Conservation (phyloP, 768 basidiomycete genomes). For the Russula olivacea region DNA sequence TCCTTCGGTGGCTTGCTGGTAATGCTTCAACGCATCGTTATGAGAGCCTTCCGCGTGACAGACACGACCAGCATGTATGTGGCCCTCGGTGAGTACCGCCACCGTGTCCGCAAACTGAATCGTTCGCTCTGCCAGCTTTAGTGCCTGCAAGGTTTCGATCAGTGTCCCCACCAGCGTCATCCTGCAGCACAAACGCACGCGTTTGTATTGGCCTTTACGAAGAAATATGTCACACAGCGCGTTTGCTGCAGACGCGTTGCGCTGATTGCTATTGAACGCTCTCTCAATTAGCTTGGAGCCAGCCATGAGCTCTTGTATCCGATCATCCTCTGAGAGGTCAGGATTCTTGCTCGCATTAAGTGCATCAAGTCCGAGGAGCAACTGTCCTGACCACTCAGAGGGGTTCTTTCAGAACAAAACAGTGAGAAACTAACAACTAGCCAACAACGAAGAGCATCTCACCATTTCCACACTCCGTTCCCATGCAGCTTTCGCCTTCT, state of each 20-base stretch:
- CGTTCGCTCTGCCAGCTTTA: conserved; percentile 91
- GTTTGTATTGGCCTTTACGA: conserved; percentile 56
- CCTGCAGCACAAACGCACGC: conserved; percentile 37
- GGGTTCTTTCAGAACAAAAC: conserved; percentile 50
- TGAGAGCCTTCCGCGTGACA: conserved; percentile 64
- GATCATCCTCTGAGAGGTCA: conserved; percentile 55
- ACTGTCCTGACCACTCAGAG: conserved; percentile 66
- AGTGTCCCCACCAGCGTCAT: not conserved
- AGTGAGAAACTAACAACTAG: not conserved
- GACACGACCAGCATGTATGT: conserved; percentile 76
- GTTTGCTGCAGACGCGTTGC: conserved; percentile 76
- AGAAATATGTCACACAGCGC: conserved; percentile 77
- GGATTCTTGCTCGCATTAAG: conserved; percentile 81
- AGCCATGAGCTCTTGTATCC: conserved; percentile 49
- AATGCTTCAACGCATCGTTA: conserved; percentile 65
- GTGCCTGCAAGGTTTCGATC: conserved; percentile 43
- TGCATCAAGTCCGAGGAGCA: conserved; percentile 80
- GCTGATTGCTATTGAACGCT: conserved; percentile 76
- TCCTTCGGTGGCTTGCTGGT: conserved; percentile 57
- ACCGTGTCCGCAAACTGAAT: conserved; percentile 92
- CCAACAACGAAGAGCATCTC: conserved; percentile 30
- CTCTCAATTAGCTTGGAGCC: conserved; percentile 69
- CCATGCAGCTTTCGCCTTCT: conserved; percentile 85
- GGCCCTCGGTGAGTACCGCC: conserved; percentile 78
- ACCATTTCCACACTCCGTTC: conserved; percentile 82